A percentile compares a stretch with the other conserved stretches of the same genome.
Conservation (phyloP, 2,329 filamentous ascomycete species). For the Apiospora phragmitis region DNA sequence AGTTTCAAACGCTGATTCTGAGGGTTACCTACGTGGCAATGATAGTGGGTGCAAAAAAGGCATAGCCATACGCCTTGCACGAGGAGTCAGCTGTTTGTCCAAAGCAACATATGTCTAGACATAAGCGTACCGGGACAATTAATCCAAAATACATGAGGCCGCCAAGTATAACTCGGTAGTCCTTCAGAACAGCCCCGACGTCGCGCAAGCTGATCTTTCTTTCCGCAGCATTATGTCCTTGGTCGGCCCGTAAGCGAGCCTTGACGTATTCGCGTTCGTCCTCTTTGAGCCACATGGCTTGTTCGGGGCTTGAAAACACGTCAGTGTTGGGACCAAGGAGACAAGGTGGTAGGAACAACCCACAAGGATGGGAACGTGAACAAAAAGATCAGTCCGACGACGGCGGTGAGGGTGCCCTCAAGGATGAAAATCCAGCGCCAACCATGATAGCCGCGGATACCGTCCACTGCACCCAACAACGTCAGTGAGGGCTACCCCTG, state of each 20-base stretch:
- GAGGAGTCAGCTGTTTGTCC: not conserved
- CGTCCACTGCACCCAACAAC: constrained; percentile 53
- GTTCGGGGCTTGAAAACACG: constrained; percentile 52
- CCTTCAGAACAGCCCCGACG: constrained; percentile 65
- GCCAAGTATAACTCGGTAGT: constrained; percentile 72
- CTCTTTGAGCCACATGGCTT: constrained; percentile 70
- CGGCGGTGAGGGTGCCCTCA: constrained; percentile 54
- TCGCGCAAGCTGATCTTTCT: constrained; percentile 60
- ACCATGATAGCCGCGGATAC: constrained; percentile 63
- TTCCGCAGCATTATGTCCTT: constrained; percentile 66
- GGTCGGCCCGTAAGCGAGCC: constrained; percentile 66
- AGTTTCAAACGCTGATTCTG: not conserved
- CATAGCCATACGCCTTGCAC: constrained; percentile 65
- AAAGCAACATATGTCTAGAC: not conserved
- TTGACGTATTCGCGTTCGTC: constrained; percentile 69
- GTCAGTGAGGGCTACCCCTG: constrained; percentile 13
- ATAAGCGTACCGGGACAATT: constrained; percentile 56
- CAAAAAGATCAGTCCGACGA: constrained; percentile 54
- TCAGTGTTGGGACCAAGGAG: constrained; percentile 9
- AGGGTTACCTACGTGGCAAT: constrained; percentile 51
- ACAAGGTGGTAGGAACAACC: constrained; percentile 20
- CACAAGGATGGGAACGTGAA: constrained; percentile 71
- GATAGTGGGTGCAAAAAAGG: constrained; percentile 75
- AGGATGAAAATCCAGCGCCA: constrained; percentile 87
- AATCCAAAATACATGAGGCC: constrained; percentile 82